These are phyloP conservation scores for Leccinum angustisporum DNA, from an alignment of 1,284 basidiomycete genomes.

Conservation along the genomic window DNA sequence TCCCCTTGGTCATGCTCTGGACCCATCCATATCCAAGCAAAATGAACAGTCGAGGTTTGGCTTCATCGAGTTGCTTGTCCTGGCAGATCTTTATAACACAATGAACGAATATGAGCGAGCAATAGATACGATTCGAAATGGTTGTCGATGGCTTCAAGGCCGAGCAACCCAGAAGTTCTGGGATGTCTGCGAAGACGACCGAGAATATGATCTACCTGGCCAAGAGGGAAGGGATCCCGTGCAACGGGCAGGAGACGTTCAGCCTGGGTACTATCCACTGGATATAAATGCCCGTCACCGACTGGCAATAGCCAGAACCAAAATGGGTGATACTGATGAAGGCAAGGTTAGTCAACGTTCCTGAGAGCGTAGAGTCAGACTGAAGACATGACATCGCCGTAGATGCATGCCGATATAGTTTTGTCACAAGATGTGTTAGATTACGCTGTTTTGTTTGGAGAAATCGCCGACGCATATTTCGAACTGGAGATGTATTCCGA, in stretches of 20 bases:
- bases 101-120: conserved; percentile 70
- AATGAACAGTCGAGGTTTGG: conserved; percentile 44
- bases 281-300: conserved; percentile 61
- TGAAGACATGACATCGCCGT: background rate
- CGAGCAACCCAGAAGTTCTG: conserved; percentile 74
- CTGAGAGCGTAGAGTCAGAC: background rate
- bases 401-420: conserved; percentile 71
- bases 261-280: conserved; percentile 15
- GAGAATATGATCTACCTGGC: conserved; percentile 61
- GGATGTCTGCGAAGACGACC: conserved; percentile 83
- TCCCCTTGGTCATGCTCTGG: conserved; percentile 40
- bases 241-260: conserved; percentile 15
- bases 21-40: conserved; percentile 56
- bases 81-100: conserved; percentile 82
- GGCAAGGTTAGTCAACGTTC: conserved; percentile 10
- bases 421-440: conserved; percentile 70
- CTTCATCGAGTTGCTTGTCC: conserved; percentile 68
- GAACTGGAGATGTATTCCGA: conserved; percentile 54
- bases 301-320: conserved; percentile 84
- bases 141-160: conserved; percentile 89
- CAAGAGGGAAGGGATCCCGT: conserved; percentile 24
- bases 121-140: conserved; percentile 69
- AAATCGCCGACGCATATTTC: conserved; percentile 85
- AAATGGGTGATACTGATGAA: conserved; percentile 68
- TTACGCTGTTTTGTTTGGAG: conserved; percentile 76